Evolutionary conservation across 2,329 filamentous ascomycete genomes (phyloP).

Genomic region (Fusarium sp.): DNA sequence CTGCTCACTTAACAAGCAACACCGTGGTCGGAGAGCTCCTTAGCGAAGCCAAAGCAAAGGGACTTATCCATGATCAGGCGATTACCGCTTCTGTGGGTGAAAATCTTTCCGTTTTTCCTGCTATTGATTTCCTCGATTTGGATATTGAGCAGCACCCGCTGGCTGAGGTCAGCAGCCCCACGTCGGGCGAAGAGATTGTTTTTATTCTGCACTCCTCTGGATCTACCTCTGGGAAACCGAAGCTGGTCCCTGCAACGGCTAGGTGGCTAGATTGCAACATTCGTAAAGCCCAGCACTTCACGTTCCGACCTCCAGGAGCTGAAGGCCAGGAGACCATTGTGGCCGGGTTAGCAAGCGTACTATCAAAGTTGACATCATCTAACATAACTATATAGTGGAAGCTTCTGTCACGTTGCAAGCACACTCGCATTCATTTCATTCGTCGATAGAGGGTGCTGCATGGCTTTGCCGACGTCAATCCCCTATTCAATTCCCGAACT

Average conservation of each 20-base stretch:
- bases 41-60: background rate
- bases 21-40: background rate
- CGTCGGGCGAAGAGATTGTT: background rate
- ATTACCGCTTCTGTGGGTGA: background rate
- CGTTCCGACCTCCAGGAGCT: background rate
- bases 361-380: background rate
- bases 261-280: background rate
- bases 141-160: accelerated
- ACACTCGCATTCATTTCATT: background rate
- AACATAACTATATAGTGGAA: background rate
- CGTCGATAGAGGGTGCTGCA: background rate
- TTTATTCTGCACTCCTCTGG: background rate
- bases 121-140: background rate
- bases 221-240: background rate
- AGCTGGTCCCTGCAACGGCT: background rate
- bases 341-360: background rate
- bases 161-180: background rate
- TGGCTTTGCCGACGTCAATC: background rate
- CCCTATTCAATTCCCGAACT: background rate
- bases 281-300: background rate
- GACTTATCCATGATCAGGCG: background rate
- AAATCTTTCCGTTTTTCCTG: background rate
- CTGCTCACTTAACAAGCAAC: accelerated
- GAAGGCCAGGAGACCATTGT: background rate
- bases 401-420: background rate